A percentile compares a stretch with the other conserved stretches of the same genome.
These are phyloP conservation scores for Cyamopsis tetragonoloba DNA, from an alignment of 306 rosid species.

Conservation along the genomic window DNA sequence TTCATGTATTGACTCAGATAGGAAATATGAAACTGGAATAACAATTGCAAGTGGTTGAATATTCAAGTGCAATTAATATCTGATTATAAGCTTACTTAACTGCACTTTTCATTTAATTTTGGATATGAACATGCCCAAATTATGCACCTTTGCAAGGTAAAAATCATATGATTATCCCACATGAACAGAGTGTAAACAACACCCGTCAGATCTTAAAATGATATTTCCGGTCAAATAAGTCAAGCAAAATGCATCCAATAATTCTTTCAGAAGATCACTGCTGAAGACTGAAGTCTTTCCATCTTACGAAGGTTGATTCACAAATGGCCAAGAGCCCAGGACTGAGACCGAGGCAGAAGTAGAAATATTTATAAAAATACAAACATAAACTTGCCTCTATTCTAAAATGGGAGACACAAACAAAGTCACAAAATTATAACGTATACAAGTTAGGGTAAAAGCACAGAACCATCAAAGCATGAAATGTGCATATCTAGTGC, in stretches of 20 bases:
- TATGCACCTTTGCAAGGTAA: background rate
- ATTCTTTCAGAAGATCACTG: background rate
- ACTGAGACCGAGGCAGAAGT: background rate
- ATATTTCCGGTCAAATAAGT: background rate
- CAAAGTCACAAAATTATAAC: background rate
- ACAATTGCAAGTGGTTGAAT: background rate
- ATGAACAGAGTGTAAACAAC: background rate
- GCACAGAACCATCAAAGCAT: background rate
- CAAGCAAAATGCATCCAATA: background rate
- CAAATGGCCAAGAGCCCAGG: background rate
- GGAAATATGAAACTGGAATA: background rate
- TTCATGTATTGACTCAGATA: background rate
- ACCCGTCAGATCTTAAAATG: background rate
- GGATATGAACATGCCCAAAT: background rate
- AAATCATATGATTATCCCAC: background rate
- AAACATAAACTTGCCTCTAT: background rate
- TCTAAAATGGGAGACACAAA: conserved; percentile 11
- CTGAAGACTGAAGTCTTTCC: background rate
- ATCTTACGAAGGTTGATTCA: background rate
- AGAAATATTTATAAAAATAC: conserved; percentile 1
- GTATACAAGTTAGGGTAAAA: background rate
- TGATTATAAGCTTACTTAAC: background rate
- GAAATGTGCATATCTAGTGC: background rate
- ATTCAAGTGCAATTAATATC: background rate
- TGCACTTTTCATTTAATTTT: background rate